These are phyloP conservation scores for Pseudoneurospora amorphoporcata DNA, from an alignment of 495 filamentous ascomycete species.

Conservation along the genomic window DNA sequence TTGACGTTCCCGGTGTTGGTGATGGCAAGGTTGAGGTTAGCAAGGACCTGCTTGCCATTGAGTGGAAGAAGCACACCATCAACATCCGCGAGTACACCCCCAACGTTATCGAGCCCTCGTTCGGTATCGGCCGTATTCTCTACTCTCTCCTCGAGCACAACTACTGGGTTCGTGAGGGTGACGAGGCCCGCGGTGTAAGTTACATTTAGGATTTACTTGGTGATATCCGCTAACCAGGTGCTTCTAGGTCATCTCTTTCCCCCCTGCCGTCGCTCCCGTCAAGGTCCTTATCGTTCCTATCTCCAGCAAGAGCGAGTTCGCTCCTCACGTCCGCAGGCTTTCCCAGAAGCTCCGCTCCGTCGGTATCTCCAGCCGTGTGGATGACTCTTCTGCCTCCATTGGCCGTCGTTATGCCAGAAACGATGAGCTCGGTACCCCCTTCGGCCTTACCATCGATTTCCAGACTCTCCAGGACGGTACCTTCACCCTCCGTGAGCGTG, in stretches of 20 bases:
- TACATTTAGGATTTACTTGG: background rate
- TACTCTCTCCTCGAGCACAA: constrained; percentile 71
- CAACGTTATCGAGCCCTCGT: constrained; percentile 79
- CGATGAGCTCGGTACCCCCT: constrained; percentile 62
- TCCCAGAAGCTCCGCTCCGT: constrained; percentile 47
- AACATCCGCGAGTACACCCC: constrained; percentile 69
- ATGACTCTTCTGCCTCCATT: constrained; percentile 58
- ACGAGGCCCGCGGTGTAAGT: constrained; percentile 59
- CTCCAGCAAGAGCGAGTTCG: constrained; percentile 51
- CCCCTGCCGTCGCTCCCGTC: constrained; percentile 59
- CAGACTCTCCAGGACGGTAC: constrained; percentile 61
- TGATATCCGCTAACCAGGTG: constrained; percentile 9
- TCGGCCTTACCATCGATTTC: constrained; percentile 66
- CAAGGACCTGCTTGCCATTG: constrained; percentile 60
- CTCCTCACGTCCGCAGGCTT: constrained; percentile 44
- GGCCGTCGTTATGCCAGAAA: constrained; percentile 67
- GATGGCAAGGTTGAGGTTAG: constrained; percentile 54
- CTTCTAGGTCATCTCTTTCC: constrained; percentile 60
- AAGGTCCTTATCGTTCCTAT: constrained; percentile 70
- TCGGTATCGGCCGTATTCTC: constrained; percentile 72
- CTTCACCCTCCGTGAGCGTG: constrained; percentile 63
- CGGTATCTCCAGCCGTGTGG: constrained; percentile 54
- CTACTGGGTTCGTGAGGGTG: constrained; percentile 64
- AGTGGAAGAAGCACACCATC: constrained; percentile 57
- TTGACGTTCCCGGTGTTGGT: constrained; percentile 49